Evolutionary conservation across 192 early-diverging fungal species (phyloP).

Genomic region (Coemansia nantahalensis): DNA sequence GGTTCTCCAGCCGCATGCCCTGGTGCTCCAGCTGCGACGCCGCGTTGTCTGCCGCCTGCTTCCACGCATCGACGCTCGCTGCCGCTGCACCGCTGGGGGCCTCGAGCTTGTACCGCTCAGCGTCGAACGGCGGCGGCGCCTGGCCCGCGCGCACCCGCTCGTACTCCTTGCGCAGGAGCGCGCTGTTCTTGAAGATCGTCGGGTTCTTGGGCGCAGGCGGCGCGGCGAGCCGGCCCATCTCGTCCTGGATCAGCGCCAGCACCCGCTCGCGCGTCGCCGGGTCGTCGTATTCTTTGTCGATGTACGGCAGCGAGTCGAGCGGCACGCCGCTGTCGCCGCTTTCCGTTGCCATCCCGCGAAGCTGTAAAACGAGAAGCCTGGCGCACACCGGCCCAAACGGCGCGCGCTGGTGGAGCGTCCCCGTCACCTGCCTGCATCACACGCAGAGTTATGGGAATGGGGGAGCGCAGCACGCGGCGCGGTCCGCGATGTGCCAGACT

Average conservation of each 20-base stretch:
- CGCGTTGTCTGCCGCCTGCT: conserved; percentile 32
- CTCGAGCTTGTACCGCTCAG: conserved; percentile 41
- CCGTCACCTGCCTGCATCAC: too few relatives aligned
- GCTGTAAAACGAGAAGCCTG: too few relatives aligned
- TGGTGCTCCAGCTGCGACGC: conserved; percentile 53
- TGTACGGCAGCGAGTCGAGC: conserved; percentile 42
- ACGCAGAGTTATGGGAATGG: too few relatives aligned
- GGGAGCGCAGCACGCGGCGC: too few relatives aligned
- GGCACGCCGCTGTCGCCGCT: too few relatives aligned
- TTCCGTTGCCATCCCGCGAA: too few relatives aligned
- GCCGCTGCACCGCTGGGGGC: conserved; percentile 6
- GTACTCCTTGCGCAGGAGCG: conserved; percentile 40
- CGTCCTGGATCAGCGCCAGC: conserved; percentile 27
- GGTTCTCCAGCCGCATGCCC: conserved; percentile 29
- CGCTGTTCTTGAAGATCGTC: conserved; percentile 32
- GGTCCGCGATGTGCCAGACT: too few relatives aligned
- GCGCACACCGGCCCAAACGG: too few relatives aligned
- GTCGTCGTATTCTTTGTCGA: conserved; percentile 51
- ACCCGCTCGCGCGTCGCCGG: conserved; percentile 22
- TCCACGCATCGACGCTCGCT: conserved; percentile 23
- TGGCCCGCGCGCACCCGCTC: conserved; percentile 32
- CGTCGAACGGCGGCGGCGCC: conserved; percentile 30
- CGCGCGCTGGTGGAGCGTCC: too few relatives aligned
- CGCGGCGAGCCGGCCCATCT: conserved; percentile 37
- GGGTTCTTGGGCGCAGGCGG: conserved; percentile 27